A percentile compares a stretch with the other conserved stretches of the same genome.
Evolutionary conservation across 768 basidiomycete genomes (phyloP).

Genomic region (Phlebiopsis flavidoalba): DNA sequence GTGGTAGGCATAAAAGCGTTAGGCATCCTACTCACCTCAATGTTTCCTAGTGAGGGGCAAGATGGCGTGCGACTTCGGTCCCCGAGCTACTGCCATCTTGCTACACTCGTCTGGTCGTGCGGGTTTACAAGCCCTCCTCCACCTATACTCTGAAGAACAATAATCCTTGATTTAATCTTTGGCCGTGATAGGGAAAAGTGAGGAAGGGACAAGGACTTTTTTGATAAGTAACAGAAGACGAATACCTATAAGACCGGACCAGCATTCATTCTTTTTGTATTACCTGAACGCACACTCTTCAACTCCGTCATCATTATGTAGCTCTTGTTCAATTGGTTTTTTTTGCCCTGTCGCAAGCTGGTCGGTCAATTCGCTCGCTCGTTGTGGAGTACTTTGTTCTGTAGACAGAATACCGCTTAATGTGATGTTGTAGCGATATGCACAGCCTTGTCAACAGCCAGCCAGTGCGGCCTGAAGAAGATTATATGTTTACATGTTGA

Average conservation of each 20-base stretch:
- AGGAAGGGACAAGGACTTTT: no score
- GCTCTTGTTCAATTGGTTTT: neutral
- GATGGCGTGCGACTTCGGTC: constrained; percentile 18
- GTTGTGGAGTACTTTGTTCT: neutral
- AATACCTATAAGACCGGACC: no score
- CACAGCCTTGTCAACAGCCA: neutral
- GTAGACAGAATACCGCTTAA: neutral
- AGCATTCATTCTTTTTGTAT: no score
- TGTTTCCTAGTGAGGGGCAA: constrained; percentile 17
- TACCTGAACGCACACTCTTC: neutral
- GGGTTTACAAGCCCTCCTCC: neutral
- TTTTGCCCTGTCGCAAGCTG: neutral
- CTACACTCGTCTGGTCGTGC: constrained; percentile 14
- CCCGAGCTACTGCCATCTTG: constrained; percentile 19
- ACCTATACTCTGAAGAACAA: no score
- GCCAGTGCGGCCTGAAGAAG: no score
- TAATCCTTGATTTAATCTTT: no score
- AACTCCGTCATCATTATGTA: neutral
- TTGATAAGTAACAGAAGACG: no score
- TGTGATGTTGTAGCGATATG: neutral
- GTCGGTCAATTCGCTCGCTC: no score
- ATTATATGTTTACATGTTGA: no score
- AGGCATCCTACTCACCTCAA: neutral
- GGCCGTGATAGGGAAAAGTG: no score
- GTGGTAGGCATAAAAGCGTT: constrained; percentile 24